phyloP scores from a whole-genome alignment of 2,329 filamentous ascomycete genomes.

The Ophiosphaerella korrae region DNA sequence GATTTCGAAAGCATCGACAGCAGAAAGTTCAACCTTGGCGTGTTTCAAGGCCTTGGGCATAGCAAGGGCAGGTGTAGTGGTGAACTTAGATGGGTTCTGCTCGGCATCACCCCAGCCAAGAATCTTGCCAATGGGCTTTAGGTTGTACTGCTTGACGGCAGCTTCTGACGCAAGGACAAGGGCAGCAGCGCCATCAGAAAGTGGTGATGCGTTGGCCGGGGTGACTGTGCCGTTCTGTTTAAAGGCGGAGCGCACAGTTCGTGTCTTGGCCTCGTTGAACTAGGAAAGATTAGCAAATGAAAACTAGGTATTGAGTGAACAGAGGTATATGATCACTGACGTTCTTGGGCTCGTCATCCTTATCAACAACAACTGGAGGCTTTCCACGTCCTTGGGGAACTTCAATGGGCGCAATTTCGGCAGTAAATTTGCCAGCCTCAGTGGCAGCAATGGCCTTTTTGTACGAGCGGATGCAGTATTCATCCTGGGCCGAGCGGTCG shows the following conservation, averaged over 20 bases:
- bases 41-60: slow-evolving; percentile 98
- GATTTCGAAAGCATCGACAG: slow-evolving; percentile 95
- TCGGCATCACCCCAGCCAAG: slow-evolving; percentile 96
- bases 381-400: slow-evolving; percentile 89
- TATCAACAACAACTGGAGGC: slow-evolving; percentile 77
- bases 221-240: slow-evolving; percentile 89
- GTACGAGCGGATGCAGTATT: slow-evolving; percentile 94
- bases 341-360: slow-evolving; percentile 97
- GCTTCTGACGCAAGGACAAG: slow-evolving; percentile 92
- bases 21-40: slow-evolving; percentile 76
- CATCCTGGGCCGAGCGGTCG: slow-evolving; percentile 84
- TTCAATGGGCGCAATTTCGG: slow-evolving; percentile 88
- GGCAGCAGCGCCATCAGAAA: slow-evolving; percentile 93
- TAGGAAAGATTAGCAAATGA: slow-evolving; percentile 28
- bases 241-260: slow-evolving; percentile 71
- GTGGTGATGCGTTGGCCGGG: slow-evolving; percentile 91
- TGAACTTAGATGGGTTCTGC: slow-evolving; percentile 92
- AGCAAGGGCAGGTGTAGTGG: slow-evolving; percentile 87
- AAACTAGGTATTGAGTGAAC: slow-evolving; percentile 9
- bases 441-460: slow-evolving; percentile 89
- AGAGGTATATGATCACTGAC: slow-evolving; percentile 48
- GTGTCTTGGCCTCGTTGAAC: slow-evolving; percentile 60
- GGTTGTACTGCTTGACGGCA: slow-evolving; percentile 86
- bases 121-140: slow-evolving; percentile 95
- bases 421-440: slow-evolving; percentile 77